A percentile compares a stretch with the other conserved stretches of the same genome.
These are phyloP conservation scores for Phycomyces blakesleeanus DNA, from an alignment of 192 early-diverging fungal species.

Conservation along the genomic window DNA sequence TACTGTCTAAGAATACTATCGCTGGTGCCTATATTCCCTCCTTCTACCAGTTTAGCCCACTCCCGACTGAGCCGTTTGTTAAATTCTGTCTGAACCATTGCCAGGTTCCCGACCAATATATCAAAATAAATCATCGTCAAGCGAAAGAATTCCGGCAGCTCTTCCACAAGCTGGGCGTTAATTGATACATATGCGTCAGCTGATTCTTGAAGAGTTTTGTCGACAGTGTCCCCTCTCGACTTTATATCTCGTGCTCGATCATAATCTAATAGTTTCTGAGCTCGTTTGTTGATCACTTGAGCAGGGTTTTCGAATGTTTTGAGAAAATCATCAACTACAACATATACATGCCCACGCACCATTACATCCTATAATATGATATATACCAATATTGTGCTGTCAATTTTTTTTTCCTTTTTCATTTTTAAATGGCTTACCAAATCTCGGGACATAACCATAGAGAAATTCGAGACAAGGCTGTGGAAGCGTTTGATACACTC, in stretches of 20 bases:
- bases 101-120: constrained; percentile 51
- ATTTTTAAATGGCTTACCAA: constrained; percentile 21
- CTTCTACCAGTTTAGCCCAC: constrained; percentile 13
- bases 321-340: constrained; percentile 46
- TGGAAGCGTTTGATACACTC: constrained; percentile 34
- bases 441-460: constrained; percentile 38
- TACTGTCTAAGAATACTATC: constrained; percentile 6
- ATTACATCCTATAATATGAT: constrained; percentile 11
- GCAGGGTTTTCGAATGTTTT: constrained; percentile 57
- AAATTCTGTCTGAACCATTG: constrained; percentile 51
- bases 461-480: constrained; percentile 30
- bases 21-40: background rate
- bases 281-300: constrained; percentile 70
- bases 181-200: constrained; percentile 65
- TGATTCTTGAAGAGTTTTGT: constrained; percentile 65
- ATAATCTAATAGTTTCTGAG: constrained; percentile 71
- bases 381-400: background rate
- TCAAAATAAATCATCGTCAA: constrained; percentile 62
- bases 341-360: constrained; percentile 32
- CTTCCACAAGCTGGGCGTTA: constrained; percentile 68
- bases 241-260: constrained; percentile 62
- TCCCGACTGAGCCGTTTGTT: constrained; percentile 43
- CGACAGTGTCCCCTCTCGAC: constrained; percentile 57
- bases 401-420: background rate
- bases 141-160: constrained; percentile 63